Base-by-base conservation (phyloP, 2,329 filamentous ascomycete species). In the Ophiostoma sp. region DNA sequence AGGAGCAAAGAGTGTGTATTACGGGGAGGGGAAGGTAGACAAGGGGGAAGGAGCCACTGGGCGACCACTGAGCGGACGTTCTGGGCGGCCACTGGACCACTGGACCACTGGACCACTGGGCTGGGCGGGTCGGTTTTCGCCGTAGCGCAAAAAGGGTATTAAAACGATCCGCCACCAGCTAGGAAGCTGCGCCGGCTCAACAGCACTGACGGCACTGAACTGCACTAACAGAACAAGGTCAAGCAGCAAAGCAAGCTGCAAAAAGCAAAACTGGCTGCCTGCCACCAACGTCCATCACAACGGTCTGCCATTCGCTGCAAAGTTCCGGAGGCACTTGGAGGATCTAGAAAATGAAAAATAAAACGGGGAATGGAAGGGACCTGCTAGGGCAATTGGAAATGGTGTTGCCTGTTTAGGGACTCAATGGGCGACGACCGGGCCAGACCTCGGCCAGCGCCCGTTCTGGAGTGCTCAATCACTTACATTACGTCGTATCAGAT, bases 91-190 rank as follows among this genome's bases (percentile, higher is more conserved):
- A 55, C 22, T 55, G 50, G 50, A 55, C 50, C 22, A 55, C 25
- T 55, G 50, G 8, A 25, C n/a, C 50, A 50, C 45, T 50, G 17
- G 45, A 3, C 33, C 36, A 69, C 64, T 52, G 64, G 64, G 39
- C 28, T 31, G 64, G 66, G 42, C 66, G 45, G 66, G 66, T 39
- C 48, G 66, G 48, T 39, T 69, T 69, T 69, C 66, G 66, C 66
- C 66, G 48, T 55, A 55, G 66, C 66, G 45, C 19, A 69, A 33
- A 39, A 28, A 33, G 25, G 42, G 63, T 39, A 22, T 31, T 28
- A 66, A 66, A 45, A 66, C 4, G 63, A 31, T 64, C 59, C 45
- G 48, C 66, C 45, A 55, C 42, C 42, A 52, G 66, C 3, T 39
- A n/a, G 66, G 42, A 52, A 33, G 45, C 25, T 55, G n/a, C 39